Percentiles rank a stretch among this genome's conserved stretches.
phyloP scores from a whole-genome alignment of 2,329 filamentous ascomycete genomes.

The Botrytis galanthina region DNA sequence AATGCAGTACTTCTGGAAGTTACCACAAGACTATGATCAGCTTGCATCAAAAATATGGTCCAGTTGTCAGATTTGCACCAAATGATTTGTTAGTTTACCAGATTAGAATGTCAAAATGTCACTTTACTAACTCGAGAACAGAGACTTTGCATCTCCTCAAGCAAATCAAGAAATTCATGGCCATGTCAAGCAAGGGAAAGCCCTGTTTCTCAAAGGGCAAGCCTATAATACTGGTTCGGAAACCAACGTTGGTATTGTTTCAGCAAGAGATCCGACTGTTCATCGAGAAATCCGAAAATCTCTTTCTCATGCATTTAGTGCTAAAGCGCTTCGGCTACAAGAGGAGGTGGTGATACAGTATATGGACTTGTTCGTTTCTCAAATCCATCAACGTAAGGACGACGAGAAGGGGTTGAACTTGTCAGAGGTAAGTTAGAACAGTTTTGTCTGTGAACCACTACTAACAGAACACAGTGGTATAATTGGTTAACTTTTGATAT shows the following conservation, averaged over 20 bases:
- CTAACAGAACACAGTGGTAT: conserved; percentile 23
- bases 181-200: conserved; percentile 13
- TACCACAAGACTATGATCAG: conserved; percentile 3
- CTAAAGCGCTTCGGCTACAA: conserved; percentile 37
- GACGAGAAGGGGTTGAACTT: conserved; percentile 13
- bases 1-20: not conserved
- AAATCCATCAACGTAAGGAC: not conserved
- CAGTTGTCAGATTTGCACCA: conserved; percentile 6
- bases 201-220: conserved; percentile 2
- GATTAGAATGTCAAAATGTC: not conserved
- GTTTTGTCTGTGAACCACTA: not conserved
- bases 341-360: conserved; percentile 29
- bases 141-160: conserved; percentile 14
- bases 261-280: conserved; percentile 18
- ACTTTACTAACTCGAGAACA: not conserved
- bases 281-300: conserved; percentile 23
- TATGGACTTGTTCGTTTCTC: conserved; percentile 17
- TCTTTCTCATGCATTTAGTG: conserved; percentile 37
- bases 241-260: conserved; percentile 10
- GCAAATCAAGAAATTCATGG: conserved; percentile 19
- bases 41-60: conserved; percentile 12
- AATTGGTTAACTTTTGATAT: conserved; percentile 27
- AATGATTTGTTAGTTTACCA: conserved; percentile 9
- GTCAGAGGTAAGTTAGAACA: conserved; percentile 1
- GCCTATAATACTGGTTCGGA: conserved; percentile 11